These are phyloP conservation scores for Phycomyces nitens DNA, from an alignment of 192 early-diverging fungal species.

Conservation along the genomic window DNA sequence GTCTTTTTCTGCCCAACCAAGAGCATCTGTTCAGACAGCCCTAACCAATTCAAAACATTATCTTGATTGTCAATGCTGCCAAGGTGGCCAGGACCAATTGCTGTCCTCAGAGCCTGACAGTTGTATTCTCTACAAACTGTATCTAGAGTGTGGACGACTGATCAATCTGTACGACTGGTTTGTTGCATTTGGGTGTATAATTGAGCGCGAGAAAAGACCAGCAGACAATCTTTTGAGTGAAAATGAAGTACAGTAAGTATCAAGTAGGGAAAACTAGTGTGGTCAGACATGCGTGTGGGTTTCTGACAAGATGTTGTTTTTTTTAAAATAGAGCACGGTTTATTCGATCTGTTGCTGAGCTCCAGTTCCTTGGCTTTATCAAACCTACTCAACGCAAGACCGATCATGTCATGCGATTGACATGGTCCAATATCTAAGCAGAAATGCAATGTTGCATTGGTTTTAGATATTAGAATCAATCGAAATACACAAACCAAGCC, in stretches of 20 bases:
- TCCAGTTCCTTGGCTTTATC: slow-evolving; percentile 89
- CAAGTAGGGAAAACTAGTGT: slow-evolving; percentile 5
- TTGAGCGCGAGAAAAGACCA: slow-evolving; percentile 54
- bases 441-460: too few relatives aligned
- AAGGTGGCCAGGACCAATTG: slow-evolving; percentile 34
- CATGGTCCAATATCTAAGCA: slow-evolving; percentile 59
- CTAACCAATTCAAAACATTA: slow-evolving; percentile 75
- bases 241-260: slow-evolving; percentile 59
- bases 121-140: slow-evolving; percentile 84
- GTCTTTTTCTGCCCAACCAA: slow-evolving; percentile 80
- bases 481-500: too few relatives aligned
- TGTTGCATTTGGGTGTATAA: slow-evolving; percentile 74
- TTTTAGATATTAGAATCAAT: too few relatives aligned
- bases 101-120: slow-evolving; percentile 75
- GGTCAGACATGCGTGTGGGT: too few relatives aligned
- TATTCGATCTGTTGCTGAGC: slow-evolving; percentile 74
- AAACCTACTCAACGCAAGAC: slow-evolving; percentile 86
- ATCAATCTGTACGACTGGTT: slow-evolving; percentile 96
- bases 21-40: slow-evolving; percentile 81
- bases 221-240: slow-evolving; percentile 32
- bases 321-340: slow-evolving; percentile 68
- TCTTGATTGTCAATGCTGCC: slow-evolving; percentile 82
- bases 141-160: slow-evolving; percentile 87
- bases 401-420: slow-evolving; percentile 87
- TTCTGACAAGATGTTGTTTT: not conserved